Percentiles rank a stretch among this genome's conserved stretches.
Evolutionary conservation across 208 protist species (phyloP).

Genomic region (Crithidia mellificae): DNA sequence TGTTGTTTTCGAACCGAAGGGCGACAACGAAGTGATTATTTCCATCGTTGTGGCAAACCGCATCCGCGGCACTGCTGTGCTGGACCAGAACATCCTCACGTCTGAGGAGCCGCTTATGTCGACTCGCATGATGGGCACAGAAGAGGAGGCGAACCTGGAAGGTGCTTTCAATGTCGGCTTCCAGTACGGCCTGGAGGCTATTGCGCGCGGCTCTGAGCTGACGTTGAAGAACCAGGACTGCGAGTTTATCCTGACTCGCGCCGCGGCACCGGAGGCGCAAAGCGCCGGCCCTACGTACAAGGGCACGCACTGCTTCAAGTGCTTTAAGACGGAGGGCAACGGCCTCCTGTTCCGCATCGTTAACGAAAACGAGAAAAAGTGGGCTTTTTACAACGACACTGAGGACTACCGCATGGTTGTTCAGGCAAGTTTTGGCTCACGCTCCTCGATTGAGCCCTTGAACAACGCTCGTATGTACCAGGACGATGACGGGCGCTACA

Average conservation of each 20-base stretch:
- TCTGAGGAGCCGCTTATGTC: conserved; percentile 56
- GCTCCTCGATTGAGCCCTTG: conserved; percentile 51
- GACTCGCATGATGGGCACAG: conserved; percentile 44
- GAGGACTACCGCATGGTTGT: conserved; percentile 61
- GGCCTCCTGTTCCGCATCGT: conserved; percentile 78
- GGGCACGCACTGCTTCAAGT: conserved; percentile 56
- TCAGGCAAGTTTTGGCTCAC: conserved; percentile 51
- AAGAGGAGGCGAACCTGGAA: conserved; percentile 55
- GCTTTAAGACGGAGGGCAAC: conserved; percentile 72
- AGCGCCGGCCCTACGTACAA: conserved; percentile 57
- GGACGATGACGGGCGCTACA: conserved; percentile 40
- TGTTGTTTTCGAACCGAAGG: conserved; percentile 37
- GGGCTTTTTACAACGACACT: conserved; percentile 85
- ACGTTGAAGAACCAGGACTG: conserved; percentile 46
- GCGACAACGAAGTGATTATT: conserved; percentile 36
- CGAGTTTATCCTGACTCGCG: conserved; percentile 44
- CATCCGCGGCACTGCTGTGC: conserved; percentile 40
- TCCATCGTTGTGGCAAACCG: conserved; percentile 49
- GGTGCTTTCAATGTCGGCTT: conserved; percentile 58
- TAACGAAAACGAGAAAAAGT: conserved; percentile 70
- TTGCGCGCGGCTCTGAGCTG: conserved; percentile 39
- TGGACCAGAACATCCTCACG: conserved; percentile 51
- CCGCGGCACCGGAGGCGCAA: conserved; percentile 30
- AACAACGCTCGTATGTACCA: conserved; percentile 42
- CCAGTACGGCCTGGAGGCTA: conserved; percentile 53